Evolutionary conservation across 2,329 filamentous ascomycete species (phyloP).

Genomic region (Alternaria postmessia): DNA sequence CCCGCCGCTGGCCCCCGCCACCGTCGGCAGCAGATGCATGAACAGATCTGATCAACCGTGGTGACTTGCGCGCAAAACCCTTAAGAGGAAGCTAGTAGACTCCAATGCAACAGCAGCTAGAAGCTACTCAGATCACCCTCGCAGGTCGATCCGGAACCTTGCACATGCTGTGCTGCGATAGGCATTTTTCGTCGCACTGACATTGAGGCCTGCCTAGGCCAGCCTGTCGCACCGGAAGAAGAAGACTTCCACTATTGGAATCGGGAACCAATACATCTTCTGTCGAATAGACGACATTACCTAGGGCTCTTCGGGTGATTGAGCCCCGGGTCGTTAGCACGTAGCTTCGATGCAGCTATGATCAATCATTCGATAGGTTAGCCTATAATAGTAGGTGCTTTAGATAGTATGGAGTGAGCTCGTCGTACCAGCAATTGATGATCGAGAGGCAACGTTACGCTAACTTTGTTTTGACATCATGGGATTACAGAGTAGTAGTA

Average conservation of each 20-base stretch:
- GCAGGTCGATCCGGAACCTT: background rate
- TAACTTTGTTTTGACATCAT: slow-evolving; percentile 8
- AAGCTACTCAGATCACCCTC: background rate
- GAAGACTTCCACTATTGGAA: background rate
- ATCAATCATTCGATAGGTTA: background rate
- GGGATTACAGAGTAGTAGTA: background rate
- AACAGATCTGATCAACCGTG: background rate
- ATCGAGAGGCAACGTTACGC: slow-evolving; percentile 9
- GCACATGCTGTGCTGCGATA: background rate
- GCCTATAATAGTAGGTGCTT: background rate
- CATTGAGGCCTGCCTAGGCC: background rate
- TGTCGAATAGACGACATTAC: too few species aligned
- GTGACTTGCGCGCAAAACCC: background rate
- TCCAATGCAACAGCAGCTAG: background rate
- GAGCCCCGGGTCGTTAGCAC: background rate
- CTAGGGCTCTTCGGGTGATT: background rate
- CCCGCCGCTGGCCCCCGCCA: background rate
- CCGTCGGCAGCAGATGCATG: background rate
- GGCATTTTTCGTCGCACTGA: background rate
- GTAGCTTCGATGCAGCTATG: background rate
- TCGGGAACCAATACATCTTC: background rate
- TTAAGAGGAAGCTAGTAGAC: background rate
- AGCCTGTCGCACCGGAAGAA: background rate
- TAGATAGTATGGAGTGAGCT: background rate
- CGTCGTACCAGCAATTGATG: background rate